Evolutionary conservation across 352 stramenopile species (phyloP), one percentile per base, ranked within the genome.

Genomic region (Globisporangium takayamanum): DNA sequence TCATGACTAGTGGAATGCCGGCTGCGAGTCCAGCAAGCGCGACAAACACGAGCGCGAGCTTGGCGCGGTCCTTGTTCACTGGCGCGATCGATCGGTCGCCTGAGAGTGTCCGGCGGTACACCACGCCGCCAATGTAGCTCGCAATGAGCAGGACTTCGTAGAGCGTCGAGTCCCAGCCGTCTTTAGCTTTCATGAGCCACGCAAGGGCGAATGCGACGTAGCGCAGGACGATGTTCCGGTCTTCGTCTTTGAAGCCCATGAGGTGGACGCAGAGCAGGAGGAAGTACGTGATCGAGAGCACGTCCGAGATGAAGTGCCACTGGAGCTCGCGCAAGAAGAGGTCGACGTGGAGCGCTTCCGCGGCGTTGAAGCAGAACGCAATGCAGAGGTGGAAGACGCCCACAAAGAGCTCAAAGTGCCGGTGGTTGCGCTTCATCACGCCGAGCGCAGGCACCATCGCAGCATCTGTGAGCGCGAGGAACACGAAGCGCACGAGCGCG

Each of bases 401-500:
- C n/a, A 95, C 67, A 57, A 94, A 95, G 59, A 95, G 71, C 79
- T 95, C 87, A 60, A 95, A 95, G 68, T 95, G 87, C 11, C 85
- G 83, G 47, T 85, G 76, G 61, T 94, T 94, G 50, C 67, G 64
- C 68, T 80, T 78, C 84, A 94, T 92, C 44, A 94, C 76, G 50
- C 71, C 59, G 51, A 94, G 75, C 60, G 84, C 80, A 50, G 84
- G 84, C 50, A 92, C 59, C 73, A 94, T 89, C 30, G 78, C 78
- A 11, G 69, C 69, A 59, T 93, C 78, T 46, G 80, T 89, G 36
- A 93, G 69, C 62, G 75, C 79, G 53, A 90, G 60, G 67, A 88
- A 84, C 59, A 68, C 73, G 67, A 90, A 89, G 60, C 80, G 80
- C 12, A 65, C 69, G 15, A 90, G 45, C 44, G 73, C 63, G 36